These are phyloP conservation scores for Coffea eugenioides DNA, from an alignment of 257 asterid species.

Conservation along the genomic window DNA sequence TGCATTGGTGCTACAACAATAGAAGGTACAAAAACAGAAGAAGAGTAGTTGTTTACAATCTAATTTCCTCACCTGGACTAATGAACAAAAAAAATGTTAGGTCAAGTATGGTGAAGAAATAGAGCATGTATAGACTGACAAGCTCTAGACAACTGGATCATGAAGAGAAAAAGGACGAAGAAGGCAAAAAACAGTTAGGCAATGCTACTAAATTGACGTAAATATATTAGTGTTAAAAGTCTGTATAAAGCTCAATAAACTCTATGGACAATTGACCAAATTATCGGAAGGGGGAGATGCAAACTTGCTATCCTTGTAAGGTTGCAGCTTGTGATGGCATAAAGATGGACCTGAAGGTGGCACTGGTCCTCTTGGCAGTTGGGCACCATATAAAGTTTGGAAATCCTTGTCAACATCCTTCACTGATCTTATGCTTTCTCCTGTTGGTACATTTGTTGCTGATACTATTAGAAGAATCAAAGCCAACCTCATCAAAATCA, in stretches of 20 bases:
- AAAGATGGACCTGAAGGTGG: constrained; percentile 67
- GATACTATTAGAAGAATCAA: constrained; percentile 25
- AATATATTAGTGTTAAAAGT: neutral
- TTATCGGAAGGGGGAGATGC: constrained; percentile 17
- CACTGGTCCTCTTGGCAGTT: constrained; percentile 62
- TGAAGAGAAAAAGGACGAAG: neutral
- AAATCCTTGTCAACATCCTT: constrained; percentile 19
- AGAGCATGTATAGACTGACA: neutral
- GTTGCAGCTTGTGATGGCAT: constrained; percentile 52
- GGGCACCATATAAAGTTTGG: constrained; percentile 26
- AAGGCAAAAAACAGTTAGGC: neutral
- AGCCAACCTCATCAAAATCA: constrained; percentile 24
- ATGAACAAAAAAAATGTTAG: constrained; percentile 8
- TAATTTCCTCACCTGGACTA: neutral
- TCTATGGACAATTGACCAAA: constrained; percentile 41
- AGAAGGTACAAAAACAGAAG: neutral
- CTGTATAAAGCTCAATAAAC: neutral
- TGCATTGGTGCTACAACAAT: neutral
- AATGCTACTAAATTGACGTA: neutral
- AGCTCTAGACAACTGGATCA: neutral
- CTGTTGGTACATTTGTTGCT: constrained; percentile 19
- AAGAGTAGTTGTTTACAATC: neutral
- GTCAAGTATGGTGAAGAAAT: neutral
- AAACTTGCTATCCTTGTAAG: constrained; percentile 26
- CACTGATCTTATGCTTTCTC: constrained; percentile 33